These are phyloP conservation scores for Fusarium graminum DNA, from an alignment of 2,329 filamentous ascomycete species.

Conservation along the genomic window DNA sequence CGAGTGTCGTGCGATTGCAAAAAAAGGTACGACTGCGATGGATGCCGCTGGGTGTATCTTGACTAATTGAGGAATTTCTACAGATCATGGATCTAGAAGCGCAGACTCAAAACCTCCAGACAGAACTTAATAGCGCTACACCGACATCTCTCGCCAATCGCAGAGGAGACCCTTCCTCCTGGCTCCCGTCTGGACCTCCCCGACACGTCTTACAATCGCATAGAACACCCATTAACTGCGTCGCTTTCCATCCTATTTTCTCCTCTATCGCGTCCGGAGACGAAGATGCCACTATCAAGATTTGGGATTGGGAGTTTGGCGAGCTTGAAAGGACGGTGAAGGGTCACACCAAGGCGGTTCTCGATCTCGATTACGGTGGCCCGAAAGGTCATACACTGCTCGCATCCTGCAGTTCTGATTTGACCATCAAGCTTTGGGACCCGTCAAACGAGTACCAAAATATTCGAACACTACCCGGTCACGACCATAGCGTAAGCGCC, in stretches of 20 bases:
- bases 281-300: conserved; percentile 94
- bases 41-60: conserved; percentile 10
- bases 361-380: conserved; percentile 92
- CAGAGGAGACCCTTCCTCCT: conserved; percentile 76
- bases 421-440: conserved; percentile 97
- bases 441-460: conserved; percentile 95
- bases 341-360: conserved; percentile 88
- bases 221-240: conserved; percentile 80
- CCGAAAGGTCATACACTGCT: conserved; percentile 69
- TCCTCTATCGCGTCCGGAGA: conserved; percentile 91
- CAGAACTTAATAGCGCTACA: conserved; percentile 86
- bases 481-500: conserved; percentile 91
- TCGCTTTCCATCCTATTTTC: conserved; percentile 93
- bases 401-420: conserved; percentile 83
- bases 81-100: conserved; percentile 95
- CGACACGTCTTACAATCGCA: conserved; percentile 82
- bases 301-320: conserved; percentile 96
- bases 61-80: conserved; percentile 15
- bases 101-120: conserved; percentile 78
- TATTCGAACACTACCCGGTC: conserved; percentile 88
- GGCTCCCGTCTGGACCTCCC: conserved; percentile 87
- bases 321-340: conserved; percentile 92
- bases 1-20: conserved; percentile 91
- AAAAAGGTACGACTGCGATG: conserved; percentile 78
- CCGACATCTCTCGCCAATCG: conserved; percentile 79